Evolutionary conservation across 2,329 filamentous ascomycete genomes (phyloP), one percentile per base, ranked within the genome.

Genomic region (Drechslera avenae): DNA sequence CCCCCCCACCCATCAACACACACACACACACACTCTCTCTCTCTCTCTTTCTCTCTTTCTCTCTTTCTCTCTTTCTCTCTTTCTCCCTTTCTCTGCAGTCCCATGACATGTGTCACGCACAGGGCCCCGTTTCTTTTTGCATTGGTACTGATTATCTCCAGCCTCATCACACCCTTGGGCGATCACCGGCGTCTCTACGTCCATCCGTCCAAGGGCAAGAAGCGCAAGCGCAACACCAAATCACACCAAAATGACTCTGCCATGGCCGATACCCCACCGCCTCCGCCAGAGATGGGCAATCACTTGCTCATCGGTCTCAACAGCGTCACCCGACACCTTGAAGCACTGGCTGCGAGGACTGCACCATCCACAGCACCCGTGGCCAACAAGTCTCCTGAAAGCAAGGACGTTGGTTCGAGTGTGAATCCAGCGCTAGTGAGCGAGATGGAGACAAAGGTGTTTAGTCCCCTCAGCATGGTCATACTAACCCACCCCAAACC

Each of bases 281-380:
- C 75, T 36, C 84, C 85, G 7, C 70, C 70, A 44, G 55, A 60
- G 4, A 73, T 90, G 7, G 71, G 74, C n/a, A 73, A 74, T 3
- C 80, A 81, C 54, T 68, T 91, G 32, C 82, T 89, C 40, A 74
- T 89, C 39, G 88, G 89, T 2, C 75, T 90, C 36, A 83, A 85
- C 59, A 79, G 75, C 50, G 84, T 90, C 50, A 86, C 83, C 4
- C 80, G 83, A 14, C 77, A 76, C 40, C 77, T 91, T 2, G 80
- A 86, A 53, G 66, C 71, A 16, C 62, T 73, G 21, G 72, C 78
- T 4, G 56, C 68, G n/a, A 50, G 40, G 7, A 60, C 46, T 1
- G 56, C 62, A 31, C 63, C 60, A 9, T 23, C 50, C 10, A 54
- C 56, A 3, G 23, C 50, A 40, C 52, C 49, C 34, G 9, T 42